These are phyloP conservation scores for Umbelopsis isabellina DNA, from an alignment of 192 early-diverging fungal genomes.

Conservation along the genomic window DNA sequence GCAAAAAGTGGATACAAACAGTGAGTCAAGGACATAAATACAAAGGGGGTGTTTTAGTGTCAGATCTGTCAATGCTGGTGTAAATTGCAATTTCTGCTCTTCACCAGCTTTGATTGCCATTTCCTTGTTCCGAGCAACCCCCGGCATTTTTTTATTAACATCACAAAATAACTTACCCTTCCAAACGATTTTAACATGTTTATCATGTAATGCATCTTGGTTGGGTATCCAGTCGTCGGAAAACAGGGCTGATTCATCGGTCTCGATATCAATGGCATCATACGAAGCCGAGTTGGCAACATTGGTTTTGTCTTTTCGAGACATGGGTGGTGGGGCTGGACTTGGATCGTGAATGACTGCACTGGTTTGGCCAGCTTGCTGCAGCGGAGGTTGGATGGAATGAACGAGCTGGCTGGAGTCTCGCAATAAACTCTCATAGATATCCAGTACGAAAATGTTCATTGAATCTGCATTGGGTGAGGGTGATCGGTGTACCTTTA, in stretches of 20 bases:
- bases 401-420: not conserved
- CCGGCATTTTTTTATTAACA: not conserved
- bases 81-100: conserved; percentile 18
- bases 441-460: conserved; percentile 12
- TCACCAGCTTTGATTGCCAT: not conserved
- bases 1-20: conserved; percentile 11
- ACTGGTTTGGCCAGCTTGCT: conserved; percentile 17
- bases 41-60: conserved; percentile 10
- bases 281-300: conserved; percentile 26
- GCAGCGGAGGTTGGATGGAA: conserved; percentile 9
- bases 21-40: not conserved
- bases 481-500: not conserved
- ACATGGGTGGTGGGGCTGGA: conserved; percentile 3
- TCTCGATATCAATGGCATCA: conserved; percentile 37
- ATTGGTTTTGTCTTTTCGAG: conserved; percentile 23
- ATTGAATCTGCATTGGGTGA: not conserved
- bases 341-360: conserved; percentile 20
- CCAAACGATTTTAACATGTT: conserved; percentile 34
- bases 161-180: conserved; percentile 31
- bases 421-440: conserved; percentile 17
- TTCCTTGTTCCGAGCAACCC: not conserved
- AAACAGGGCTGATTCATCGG: conserved; percentile 19
- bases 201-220: conserved; percentile 23
- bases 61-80: conserved; percentile 15
- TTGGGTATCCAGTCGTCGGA: conserved; percentile 29